Percentiles rank a stretch among this genome's conserved stretches.
Conservation (phyloP, 306 rosid species). For the Cucurbita pepo region DNA sequence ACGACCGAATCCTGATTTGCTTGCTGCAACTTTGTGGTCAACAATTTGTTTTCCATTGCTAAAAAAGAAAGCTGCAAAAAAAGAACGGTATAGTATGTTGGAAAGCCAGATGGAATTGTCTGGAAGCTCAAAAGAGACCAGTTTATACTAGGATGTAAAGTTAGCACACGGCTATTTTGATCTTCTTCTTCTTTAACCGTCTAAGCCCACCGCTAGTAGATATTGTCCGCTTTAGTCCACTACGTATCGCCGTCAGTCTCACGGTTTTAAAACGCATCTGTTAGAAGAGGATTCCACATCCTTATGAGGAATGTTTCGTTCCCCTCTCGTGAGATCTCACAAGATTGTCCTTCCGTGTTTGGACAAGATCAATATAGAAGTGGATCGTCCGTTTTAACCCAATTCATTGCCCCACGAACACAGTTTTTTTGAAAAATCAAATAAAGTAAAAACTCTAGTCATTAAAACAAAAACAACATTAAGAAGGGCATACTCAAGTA, state of each 20-base stretch:
- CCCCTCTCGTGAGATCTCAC: no score
- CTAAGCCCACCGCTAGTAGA: no score
- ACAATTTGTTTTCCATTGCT: slow-evolving; percentile 49
- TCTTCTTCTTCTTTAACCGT: not conserved
- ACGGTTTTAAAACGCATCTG: no score
- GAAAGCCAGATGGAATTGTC: not conserved
- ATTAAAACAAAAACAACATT: not conserved
- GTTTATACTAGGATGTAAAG: not conserved
- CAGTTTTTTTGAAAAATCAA: no score
- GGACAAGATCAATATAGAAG: not conserved
- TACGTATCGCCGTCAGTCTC: no score
- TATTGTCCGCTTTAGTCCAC: no score
- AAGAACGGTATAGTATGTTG: not conserved
- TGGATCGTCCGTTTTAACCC: not conserved
- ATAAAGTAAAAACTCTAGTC: not conserved
- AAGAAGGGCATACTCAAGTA: not conserved
- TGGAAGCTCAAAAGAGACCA: not conserved
- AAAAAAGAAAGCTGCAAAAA: slow-evolving; percentile 53
- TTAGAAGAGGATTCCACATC: no score
- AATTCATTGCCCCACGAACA: no score
- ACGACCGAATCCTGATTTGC: slow-evolving; percentile 17
- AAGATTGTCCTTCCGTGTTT: not conserved
- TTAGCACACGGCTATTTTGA: not conserved
- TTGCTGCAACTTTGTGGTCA: slow-evolving; percentile 52
- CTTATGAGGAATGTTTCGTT: no score